Evolutionary conservation across 345 rosid species (phyloP).

Genomic region (Raphanus sativus): DNA sequence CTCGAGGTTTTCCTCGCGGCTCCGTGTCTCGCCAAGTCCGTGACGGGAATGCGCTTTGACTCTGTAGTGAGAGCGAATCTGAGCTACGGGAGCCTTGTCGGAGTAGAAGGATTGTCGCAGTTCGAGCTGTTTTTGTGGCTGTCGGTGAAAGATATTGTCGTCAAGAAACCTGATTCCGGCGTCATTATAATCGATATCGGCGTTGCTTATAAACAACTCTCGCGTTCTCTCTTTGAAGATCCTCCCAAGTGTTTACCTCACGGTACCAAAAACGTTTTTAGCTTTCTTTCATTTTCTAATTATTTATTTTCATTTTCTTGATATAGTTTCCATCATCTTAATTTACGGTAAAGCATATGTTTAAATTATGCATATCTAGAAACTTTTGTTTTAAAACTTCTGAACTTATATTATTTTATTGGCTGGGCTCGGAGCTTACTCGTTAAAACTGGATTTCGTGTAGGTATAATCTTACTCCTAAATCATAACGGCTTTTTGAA

Average conservation of each 20-base stretch:
- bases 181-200: conserved; percentile 89
- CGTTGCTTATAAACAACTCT: conserved; percentile 76
- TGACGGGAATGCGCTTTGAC: conserved; percentile 64
- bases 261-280: conserved; percentile 39
- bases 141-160: conserved; percentile 76
- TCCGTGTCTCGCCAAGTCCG: conserved; percentile 74
- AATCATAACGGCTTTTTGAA: background rate
- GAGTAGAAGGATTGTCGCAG: conserved; percentile 73
- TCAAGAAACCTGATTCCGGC: conserved; percentile 75
- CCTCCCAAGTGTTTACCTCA: conserved; percentile 76
- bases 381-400: background rate
- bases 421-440: background rate
- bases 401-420: no score
- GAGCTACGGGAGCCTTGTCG: conserved; percentile 67
- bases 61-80: conserved; percentile 78
- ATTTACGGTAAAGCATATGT: background rate
- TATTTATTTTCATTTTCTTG: background rate
- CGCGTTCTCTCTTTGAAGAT: conserved; percentile 79
- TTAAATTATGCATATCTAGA: background rate
- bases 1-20: conserved; percentile 74
- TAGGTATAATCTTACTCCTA: background rate
- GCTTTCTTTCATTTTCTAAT: background rate
- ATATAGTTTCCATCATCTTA: background rate
- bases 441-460: background rate
- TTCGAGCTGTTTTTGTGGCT: conserved; percentile 91